A percentile compares a stretch with the other conserved stretches of the same genome.
Conservation (phyloP, 345 rosid species). For the Hibiscus mutabilis region DNA sequence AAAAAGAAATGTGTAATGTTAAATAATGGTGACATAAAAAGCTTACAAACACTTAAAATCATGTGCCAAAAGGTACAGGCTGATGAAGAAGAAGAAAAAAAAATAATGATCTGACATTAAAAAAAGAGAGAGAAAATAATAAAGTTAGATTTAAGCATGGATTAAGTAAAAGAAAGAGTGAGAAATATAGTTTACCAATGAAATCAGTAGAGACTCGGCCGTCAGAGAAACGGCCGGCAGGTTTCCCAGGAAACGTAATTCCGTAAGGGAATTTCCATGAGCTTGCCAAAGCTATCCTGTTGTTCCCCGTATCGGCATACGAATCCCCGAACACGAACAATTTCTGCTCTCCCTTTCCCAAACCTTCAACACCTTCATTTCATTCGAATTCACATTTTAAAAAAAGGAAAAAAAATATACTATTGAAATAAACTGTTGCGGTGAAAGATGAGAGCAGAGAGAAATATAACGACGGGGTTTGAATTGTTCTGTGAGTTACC, state of each 20-base stretch:
- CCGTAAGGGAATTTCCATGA: constrained; percentile 66
- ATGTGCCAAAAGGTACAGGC: no score
- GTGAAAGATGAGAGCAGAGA: not conserved
- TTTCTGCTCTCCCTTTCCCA: constrained; percentile 28
- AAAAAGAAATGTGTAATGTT: no score
- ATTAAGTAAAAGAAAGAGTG: no score
- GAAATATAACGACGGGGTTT: not conserved
- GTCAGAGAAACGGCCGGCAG: constrained; percentile 54
- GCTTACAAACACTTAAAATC: no score
- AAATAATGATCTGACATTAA: no score
- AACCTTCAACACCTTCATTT: constrained; percentile 9
- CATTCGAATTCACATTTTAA: not conserved
- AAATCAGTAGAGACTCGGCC: constrained; percentile 54
- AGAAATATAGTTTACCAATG: constrained; percentile 7
- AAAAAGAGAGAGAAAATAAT: no score
- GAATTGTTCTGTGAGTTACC: not conserved
- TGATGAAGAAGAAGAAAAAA: no score
- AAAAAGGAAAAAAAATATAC: not conserved
- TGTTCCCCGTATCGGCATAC: constrained; percentile 62
- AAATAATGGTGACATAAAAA: no score
- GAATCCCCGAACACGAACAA: constrained; percentile 70
- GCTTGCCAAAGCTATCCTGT: constrained; percentile 5
- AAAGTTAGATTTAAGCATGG: no score
- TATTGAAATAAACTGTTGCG: no score
- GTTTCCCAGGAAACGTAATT: constrained; percentile 52